Conservation (phyloP, 2,329 filamentous ascomycete genomes). For the Neonectria coccinea region DNA sequence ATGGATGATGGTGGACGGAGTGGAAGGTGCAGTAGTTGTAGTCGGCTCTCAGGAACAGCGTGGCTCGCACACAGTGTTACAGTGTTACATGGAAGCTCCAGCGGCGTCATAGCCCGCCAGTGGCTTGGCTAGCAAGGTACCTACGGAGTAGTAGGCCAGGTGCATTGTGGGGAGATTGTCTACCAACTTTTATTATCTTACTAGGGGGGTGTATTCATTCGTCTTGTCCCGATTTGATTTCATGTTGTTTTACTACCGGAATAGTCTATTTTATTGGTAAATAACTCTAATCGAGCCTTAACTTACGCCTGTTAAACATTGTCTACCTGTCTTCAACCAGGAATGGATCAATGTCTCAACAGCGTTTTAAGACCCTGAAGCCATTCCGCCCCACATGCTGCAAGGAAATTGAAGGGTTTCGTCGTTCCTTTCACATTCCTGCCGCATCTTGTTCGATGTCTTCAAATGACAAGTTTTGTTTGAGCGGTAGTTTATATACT, state of each 20-base stretch:
- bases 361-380: background rate
- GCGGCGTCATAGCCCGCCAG: conserved; percentile 14
- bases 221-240: too few relatives aligned
- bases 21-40: conserved; percentile 6
- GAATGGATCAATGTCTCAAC: background rate
- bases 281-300: too few relatives aligned
- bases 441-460: background rate
- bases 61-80: conserved; percentile 17
- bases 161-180: background rate
- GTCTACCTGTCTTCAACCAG: background rate
- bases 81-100: background rate
- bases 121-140: background rate
- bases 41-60: conserved; percentile 21
- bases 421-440: background rate
- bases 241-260: too few relatives aligned
- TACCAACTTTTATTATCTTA: too few relatives aligned
- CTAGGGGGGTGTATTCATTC: too few relatives aligned
- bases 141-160: background rate
- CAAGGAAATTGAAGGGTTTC: conserved; percentile 9
- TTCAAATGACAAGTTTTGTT: conserved; percentile 6
- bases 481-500: too few relatives aligned
- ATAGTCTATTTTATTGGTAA: too few relatives aligned
- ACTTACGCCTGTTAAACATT: too few relatives aligned
- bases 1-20: background rate
- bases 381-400: background rate